These are phyloP conservation scores for Hypoxylon sp. DNA, from an alignment of 2,329 filamentous ascomycete species.

Conservation along the genomic window DNA sequence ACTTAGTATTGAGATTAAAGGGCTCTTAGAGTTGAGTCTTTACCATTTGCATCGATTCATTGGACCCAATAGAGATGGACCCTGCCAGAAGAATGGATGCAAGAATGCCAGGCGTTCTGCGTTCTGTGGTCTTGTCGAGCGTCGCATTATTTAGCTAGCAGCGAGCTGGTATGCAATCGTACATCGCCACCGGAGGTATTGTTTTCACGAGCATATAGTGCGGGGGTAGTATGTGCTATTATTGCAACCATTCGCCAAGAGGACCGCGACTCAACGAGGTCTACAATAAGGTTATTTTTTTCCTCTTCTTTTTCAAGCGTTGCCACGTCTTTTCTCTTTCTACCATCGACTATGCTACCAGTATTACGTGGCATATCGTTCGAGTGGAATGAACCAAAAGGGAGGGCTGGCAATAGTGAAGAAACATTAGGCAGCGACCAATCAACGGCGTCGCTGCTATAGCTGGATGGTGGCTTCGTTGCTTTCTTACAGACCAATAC, in stretches of 20 bases:
- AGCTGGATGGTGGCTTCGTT: conserved; percentile 33
- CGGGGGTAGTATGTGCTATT: conserved; percentile 25
- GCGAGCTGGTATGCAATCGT: conserved; percentile 14
- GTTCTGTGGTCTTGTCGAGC: conserved; percentile 2
- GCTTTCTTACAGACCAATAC: conserved; percentile 30
- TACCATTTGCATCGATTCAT: neutral
- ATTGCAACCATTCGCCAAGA: conserved; percentile 22
- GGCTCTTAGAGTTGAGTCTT: conserved; percentile 9
- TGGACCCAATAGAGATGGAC: conserved; percentile 3
- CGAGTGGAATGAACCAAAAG: conserved; percentile 5
- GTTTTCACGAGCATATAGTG: conserved; percentile 12
- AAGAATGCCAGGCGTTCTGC: conserved; percentile 2
- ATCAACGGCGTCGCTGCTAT: conserved; percentile 10
- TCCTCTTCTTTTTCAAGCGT: conserved; percentile 16
- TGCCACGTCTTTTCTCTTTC: conserved; percentile 8
- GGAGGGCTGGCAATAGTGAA: conserved; percentile 22
- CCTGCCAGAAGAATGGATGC: neutral
- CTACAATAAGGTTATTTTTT: conserved; percentile 12
- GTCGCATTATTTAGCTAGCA: conserved; percentile 6
- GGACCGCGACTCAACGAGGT: conserved; percentile 8
- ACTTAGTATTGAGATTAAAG: conserved; percentile 12
- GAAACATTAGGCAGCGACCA: conserved; percentile 19
- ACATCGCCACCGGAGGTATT: conserved; percentile 1
- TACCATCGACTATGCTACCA: conserved; percentile 21
- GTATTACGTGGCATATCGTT: conserved; percentile 22